Evolutionary conservation across 2,329 filamentous ascomycete genomes (phyloP), one percentile per base, ranked within the genome.

Genomic region (Niveomyces coronatus): DNA sequence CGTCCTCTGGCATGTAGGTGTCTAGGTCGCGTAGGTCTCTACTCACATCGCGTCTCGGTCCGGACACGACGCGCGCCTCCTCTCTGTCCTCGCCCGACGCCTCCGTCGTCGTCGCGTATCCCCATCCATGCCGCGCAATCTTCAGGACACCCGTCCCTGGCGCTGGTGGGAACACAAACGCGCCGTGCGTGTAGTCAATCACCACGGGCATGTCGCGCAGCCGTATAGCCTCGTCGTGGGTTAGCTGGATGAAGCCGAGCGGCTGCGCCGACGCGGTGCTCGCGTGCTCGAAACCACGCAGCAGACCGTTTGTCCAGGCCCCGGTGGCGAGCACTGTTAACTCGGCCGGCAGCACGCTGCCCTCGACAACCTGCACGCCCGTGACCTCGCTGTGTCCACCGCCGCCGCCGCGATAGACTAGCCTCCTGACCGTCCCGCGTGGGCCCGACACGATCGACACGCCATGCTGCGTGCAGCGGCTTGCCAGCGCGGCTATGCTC

Each of bases 321-420:
- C 82, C 82, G 2, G 79, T 72, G 2, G 81, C 76, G 3, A 86
- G 59, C 37, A 85, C 63, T 9, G 76, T 73, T 7, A 80, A 62
- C 40, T 74, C 69, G 2, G 77, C 78, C 1, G 55, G 55, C 5
- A 82, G 46, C 4, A 57, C 61, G 8, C 58, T 56, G 2, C 66
- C 67, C 19, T 50, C 41, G 0, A 49, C 44, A 1, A 51, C 44
- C 7, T 54, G 47, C 3, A 58, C 48, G 2, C 54, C 54, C 1
- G 46, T 42, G 4, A 57, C 48, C 9, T 34, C 36, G 4, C 9
- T 24, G 13, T 24, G 8, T 8, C 13, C 4, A 35, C 42, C 2
- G 28, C 26, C 13, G 26, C 26, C 26, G 31, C 14, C 31, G 3
- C 18, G 39, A 0, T 51, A 45, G 1, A 40, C 27, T 10, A 61